Conservation (phyloP, 23 red algal species). For the Pyropia yezoensis region DNA sequence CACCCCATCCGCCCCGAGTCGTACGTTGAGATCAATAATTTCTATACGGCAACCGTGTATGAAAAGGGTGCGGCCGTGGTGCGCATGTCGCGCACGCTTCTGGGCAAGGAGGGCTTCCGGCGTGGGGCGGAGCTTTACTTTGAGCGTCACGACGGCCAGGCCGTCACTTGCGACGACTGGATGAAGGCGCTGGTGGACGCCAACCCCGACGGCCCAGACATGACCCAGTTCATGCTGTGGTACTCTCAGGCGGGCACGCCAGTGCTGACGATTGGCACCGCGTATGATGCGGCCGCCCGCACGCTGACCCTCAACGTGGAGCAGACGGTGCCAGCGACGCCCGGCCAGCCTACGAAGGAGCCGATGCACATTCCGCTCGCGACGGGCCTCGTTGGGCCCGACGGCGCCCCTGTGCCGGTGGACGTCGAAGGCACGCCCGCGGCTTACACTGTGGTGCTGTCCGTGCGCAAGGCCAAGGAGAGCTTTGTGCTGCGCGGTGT, state of each 20-base stretch:
- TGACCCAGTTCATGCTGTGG: slow-evolving; percentile 71
- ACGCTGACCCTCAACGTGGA: slow-evolving; percentile 41
- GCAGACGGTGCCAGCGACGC: slow-evolving; percentile 69
- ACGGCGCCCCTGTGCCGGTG: slow-evolving; percentile 48
- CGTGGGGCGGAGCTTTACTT: slow-evolving; percentile 96
- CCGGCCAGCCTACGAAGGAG: slow-evolving; percentile 43
- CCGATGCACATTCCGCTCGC: slow-evolving; percentile 80
- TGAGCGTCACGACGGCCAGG: slow-evolving; percentile 85
- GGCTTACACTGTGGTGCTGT: slow-evolving; percentile 25
- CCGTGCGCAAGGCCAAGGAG: slow-evolving; percentile 30
- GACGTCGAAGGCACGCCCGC: slow-evolving; percentile 30
- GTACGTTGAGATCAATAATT: slow-evolving; percentile 84
- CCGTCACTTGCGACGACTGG: slow-evolving; percentile 98
- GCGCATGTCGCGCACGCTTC: slow-evolving; percentile 78
- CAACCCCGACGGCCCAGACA: slow-evolving; percentile 49
- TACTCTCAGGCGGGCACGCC: slow-evolving; percentile 90
- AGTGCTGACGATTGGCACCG: slow-evolving; percentile 27
- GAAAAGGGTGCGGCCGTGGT: slow-evolving; percentile 96
- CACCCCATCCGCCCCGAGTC: slow-evolving; percentile 88
- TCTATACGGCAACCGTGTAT: slow-evolving; percentile 93
- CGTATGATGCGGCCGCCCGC: slow-evolving; percentile 27
- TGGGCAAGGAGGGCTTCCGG: slow-evolving; percentile 83
- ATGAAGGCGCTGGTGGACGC: slow-evolving; percentile 73
- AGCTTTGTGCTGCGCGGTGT: slow-evolving; percentile 62
- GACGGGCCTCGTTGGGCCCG: slow-evolving; percentile 62